Evolutionary conservation across 2,329 filamentous ascomycete species (phyloP).

Genomic region (Colletotrichum spaethianum): DNA sequence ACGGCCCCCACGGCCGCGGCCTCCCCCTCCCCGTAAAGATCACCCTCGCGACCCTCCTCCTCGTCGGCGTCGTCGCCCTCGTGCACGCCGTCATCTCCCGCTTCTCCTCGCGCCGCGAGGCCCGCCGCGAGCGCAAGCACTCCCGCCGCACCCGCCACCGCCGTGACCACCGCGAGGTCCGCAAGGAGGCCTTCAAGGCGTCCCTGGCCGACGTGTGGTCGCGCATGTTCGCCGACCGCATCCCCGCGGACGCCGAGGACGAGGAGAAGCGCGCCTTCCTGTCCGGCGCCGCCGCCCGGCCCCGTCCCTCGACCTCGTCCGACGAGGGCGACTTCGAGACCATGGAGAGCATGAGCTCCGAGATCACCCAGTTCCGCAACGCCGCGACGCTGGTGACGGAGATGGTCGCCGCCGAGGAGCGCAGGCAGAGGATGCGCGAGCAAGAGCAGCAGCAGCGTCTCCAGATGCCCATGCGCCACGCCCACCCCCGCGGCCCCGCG

Average conservation of each 20-base stretch:
- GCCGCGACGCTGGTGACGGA: slow-evolving; percentile 62
- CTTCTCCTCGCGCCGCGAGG: slow-evolving; percentile 25
- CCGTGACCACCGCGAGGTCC: slow-evolving; percentile 43
- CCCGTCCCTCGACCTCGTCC: slow-evolving; percentile 36
- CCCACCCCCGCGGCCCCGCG: slow-evolving; percentile 18
- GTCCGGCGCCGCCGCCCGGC: slow-evolving; percentile 10
- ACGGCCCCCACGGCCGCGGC: slow-evolving; percentile 25
- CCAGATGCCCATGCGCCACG: slow-evolving; percentile 37
- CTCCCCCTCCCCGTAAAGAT: slow-evolving; percentile 47
- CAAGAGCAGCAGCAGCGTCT: slow-evolving; percentile 45
- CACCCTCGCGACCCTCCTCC: slow-evolving; percentile 44
- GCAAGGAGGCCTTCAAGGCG: slow-evolving; percentile 43
- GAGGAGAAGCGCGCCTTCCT: slow-evolving; percentile 57
- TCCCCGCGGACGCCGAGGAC: slow-evolving; percentile 46
- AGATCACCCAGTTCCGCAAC: slow-evolving; percentile 63
- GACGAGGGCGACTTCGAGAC: slow-evolving; percentile 29
- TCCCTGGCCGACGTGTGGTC: slow-evolving; percentile 46
- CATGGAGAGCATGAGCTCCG: slow-evolving; percentile 60
- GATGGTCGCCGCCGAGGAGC: slow-evolving; percentile 61
- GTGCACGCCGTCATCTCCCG: slow-evolving; percentile 43
- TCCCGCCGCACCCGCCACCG: slow-evolving; percentile 45
- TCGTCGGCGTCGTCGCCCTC: slow-evolving; percentile 45
- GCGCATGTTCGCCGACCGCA: slow-evolving; percentile 49
- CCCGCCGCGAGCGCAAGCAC: slow-evolving; percentile 22
- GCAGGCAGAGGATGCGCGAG: slow-evolving; percentile 42